These are phyloP conservation scores for Mucor velutinosus DNA, from an alignment of 371 early-diverging fungal species.

Conservation along the genomic window DNA sequence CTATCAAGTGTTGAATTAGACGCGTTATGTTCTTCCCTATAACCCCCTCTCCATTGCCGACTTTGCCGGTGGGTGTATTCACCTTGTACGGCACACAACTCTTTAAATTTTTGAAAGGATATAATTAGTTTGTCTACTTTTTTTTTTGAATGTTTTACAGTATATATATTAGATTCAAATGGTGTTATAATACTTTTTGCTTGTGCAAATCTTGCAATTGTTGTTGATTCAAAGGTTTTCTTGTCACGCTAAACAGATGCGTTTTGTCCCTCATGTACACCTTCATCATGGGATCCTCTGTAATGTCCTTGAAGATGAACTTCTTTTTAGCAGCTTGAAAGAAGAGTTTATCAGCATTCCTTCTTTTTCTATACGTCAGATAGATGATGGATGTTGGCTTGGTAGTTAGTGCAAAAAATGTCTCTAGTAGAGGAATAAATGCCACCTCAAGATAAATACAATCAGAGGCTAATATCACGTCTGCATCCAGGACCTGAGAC, in stretches of 20 bases:
- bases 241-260: constrained; percentile 34
- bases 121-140: no score
- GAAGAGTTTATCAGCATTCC: constrained; percentile 54
- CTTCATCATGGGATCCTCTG: constrained; percentile 36
- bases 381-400: constrained; percentile 37
- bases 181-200: background rate
- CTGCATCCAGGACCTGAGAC: constrained; percentile 17
- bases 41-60: no score
- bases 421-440: constrained; percentile 46
- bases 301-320: constrained; percentile 36
- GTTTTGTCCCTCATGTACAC: constrained; percentile 24
- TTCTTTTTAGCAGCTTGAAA: constrained; percentile 46
- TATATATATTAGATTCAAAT: no score
- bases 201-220: background rate
- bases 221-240: constrained; percentile 19
- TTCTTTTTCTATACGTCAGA: constrained; percentile 43
- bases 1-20: no score
- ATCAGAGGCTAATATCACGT: constrained; percentile 53
- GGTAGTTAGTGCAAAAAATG: constrained; percentile 30
- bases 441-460: constrained; percentile 53
- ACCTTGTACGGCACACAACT: no score
- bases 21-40: no score
- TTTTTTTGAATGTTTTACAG: no score
- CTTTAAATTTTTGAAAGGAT: no score
- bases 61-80: no score